A percentile compares a stretch with the other conserved stretches of the same genome.
These are phyloP conservation scores for Pisolithus marmoratus DNA, from an alignment of 768 basidiomycete species.

Conservation along the genomic window DNA sequence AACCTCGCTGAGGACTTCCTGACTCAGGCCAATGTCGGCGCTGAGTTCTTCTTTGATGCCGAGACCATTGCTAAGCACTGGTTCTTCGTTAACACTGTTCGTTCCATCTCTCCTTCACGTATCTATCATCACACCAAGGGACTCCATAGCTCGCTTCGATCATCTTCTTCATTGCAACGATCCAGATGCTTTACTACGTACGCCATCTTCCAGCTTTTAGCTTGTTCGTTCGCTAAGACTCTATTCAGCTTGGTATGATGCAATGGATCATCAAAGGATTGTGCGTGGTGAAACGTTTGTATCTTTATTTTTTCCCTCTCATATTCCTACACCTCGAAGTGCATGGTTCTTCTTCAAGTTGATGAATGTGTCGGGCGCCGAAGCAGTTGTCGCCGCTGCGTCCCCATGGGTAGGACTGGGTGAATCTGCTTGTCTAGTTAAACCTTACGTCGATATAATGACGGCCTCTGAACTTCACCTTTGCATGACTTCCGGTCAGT, in stretches of 20 bases:
- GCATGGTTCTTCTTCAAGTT: slow-evolving; percentile 94
- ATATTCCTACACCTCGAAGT: slow-evolving; percentile 29
- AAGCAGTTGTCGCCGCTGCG: slow-evolving; percentile 87
- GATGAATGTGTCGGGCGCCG: slow-evolving; percentile 89
- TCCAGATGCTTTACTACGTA: slow-evolving; percentile 84
- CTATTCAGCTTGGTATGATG: slow-evolving; percentile 67
- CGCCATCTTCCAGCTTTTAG: neutral
- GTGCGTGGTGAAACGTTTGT: slow-evolving; percentile 38
- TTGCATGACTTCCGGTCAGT: slow-evolving; percentile 76
- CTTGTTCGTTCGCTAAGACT: neutral
- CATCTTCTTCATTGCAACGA: slow-evolving; percentile 92
- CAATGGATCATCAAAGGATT: slow-evolving; percentile 89
- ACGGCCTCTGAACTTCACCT: slow-evolving; percentile 83
- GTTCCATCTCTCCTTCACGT: slow-evolving; percentile 15
- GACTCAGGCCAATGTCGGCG: slow-evolving; percentile 58
- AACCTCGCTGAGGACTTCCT: slow-evolving; percentile 78
- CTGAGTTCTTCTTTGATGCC: slow-evolving; percentile 76
- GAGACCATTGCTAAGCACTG: slow-evolving; percentile 62
- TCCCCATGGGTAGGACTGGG: slow-evolving; percentile 94
- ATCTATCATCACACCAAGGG: slow-evolving; percentile 8
- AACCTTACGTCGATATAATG: slow-evolving; percentile 80
- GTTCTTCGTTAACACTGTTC: slow-evolving; percentile 80
- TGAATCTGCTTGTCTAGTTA: slow-evolving; percentile 82
- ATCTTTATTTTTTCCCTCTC: neutral
- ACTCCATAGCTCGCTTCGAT: slow-evolving; percentile 53